These are phyloP conservation scores for Tremella fuciformis DNA, from an alignment of 768 basidiomycete genomes.

Conservation along the genomic window DNA sequence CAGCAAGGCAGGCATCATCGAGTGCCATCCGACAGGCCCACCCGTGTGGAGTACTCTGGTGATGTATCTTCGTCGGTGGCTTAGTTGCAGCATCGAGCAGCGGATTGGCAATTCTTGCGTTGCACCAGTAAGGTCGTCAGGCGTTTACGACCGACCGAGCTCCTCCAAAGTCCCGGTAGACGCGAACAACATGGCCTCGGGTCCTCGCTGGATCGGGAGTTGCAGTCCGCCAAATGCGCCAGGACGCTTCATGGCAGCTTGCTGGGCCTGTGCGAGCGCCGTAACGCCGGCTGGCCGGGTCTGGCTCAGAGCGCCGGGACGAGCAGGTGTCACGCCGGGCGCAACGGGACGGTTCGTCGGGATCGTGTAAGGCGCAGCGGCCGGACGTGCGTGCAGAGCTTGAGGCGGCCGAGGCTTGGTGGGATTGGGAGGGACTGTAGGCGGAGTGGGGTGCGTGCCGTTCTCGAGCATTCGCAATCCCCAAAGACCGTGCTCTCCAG, in stretches of 20 bases:
- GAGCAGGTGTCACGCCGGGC: background rate
- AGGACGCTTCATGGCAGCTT: too few species aligned
- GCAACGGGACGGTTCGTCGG: background rate
- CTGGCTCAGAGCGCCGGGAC: background rate
- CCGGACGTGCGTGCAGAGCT: background rate
- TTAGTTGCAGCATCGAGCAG: too few species aligned
- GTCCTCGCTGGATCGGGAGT: background rate
- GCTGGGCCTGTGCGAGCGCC: too few species aligned
- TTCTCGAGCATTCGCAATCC: conserved; percentile 77
- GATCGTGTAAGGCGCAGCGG: conserved; percentile 2
- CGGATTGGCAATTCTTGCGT: too few species aligned
- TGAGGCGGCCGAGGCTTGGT: background rate
- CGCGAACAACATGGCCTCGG: conserved; percentile 3
- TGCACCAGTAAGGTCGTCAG: too few species aligned
- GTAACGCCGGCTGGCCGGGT: background rate
- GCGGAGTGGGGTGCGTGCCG: conserved; percentile 50
- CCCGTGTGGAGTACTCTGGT: too few species aligned
- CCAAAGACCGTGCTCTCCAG: conserved; percentile 87
- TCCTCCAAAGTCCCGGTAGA: background rate
- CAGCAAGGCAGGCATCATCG: too few species aligned
- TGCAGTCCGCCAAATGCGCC: too few species aligned
- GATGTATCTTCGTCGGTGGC: too few species aligned
- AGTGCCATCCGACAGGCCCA: too few species aligned
- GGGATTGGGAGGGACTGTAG: background rate
- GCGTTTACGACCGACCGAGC: background rate